Evolutionary conservation across 2,329 filamentous ascomycete species (phyloP).

Genomic region (Xylariaceae sp.): DNA sequence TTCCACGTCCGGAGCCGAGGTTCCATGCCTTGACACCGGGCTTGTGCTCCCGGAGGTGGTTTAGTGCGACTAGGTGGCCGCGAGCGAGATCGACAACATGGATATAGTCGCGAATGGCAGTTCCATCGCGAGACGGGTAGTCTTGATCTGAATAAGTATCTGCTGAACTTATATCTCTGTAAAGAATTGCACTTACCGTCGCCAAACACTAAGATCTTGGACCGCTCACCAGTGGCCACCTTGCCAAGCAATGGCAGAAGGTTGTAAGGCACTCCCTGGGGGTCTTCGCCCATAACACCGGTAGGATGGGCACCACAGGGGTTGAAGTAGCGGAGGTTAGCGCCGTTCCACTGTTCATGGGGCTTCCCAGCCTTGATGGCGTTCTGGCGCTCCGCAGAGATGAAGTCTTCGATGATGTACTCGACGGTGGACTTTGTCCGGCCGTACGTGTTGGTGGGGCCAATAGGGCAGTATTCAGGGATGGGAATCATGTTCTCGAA

Average conservation of each 20-base stretch:
- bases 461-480: slow-evolving; percentile 91
- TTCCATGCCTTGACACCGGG: slow-evolving; percentile 96
- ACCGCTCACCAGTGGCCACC: slow-evolving; percentile 89
- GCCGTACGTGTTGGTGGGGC: slow-evolving; percentile 95
- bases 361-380: slow-evolving; percentile 73
- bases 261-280: slow-evolving; percentile 92
- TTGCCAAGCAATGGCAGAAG: slow-evolving; percentile 89
- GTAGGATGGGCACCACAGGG: slow-evolving; percentile 90
- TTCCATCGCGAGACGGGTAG: slow-evolving; percentile 85
- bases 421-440: slow-evolving; percentile 94
- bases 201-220: slow-evolving; percentile 91
- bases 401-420: slow-evolving; percentile 82
- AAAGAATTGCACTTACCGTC: slow-evolving; percentile 57
- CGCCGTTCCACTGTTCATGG: slow-evolving; percentile 82
- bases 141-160: slow-evolving; percentile 47
- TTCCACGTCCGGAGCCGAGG: slow-evolving; percentile 86
- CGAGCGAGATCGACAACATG: slow-evolving; percentile 86
- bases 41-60: slow-evolving; percentile 76
- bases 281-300: slow-evolving; percentile 97
- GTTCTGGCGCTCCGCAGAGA: slow-evolving; percentile 81
- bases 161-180: neutral
- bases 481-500: slow-evolving; percentile 99
- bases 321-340: slow-evolving; percentile 95
- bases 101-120: slow-evolving; percentile 96
- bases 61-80: slow-evolving; percentile 83